Percentiles rank a stretch among this genome's conserved stretches.
phyloP scores from a whole-genome alignment of 805 yeast genomes.

The Kuraishia molischiana region DNA sequence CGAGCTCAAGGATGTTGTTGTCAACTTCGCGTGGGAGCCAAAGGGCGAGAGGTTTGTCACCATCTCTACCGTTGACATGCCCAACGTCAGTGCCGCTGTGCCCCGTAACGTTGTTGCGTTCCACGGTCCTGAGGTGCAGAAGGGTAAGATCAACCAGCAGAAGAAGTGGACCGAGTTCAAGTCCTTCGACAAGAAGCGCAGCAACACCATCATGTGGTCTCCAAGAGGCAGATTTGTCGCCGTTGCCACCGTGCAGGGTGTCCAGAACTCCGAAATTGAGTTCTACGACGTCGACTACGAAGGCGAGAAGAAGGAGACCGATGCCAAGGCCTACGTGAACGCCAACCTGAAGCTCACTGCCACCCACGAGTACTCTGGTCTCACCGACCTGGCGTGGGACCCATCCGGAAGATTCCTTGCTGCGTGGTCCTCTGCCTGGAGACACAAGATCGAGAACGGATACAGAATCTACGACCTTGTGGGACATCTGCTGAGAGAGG shows the following conservation, averaged over 20 bases:
- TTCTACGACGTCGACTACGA: constrained; percentile 83
- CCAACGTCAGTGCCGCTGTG: constrained; percentile 49
- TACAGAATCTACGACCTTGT: constrained; percentile 79
- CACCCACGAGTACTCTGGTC: constrained; percentile 59
- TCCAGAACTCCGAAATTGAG: constrained; percentile 51
- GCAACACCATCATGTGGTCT: constrained; percentile 75
- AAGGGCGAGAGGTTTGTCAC: constrained; percentile 77
- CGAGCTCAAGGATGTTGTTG: constrained; percentile 83
- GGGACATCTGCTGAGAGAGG: constrained; percentile 71
- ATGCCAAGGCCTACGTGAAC: constrained; percentile 36
- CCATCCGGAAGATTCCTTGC: constrained; percentile 89
- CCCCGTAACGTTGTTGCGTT: constrained; percentile 62
- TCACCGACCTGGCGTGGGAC: constrained; percentile 88
- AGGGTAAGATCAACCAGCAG: constrained; percentile 32
- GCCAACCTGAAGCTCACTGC: constrained; percentile 55
- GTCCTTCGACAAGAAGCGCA: constrained; percentile 47
- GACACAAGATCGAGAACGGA: constrained; percentile 82
- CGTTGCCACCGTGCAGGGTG: constrained; percentile 31
- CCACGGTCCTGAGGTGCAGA: constrained; percentile 69
- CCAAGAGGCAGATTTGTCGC: constrained; percentile 86
- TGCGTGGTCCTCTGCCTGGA: constrained; percentile 81
- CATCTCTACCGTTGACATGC: constrained; percentile 51
- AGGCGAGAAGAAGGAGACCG: constrained; percentile 40
- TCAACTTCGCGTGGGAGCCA: constrained; percentile 95
- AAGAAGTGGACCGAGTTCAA: constrained; percentile 41